Evolutionary conservation across 208 protist genomes (phyloP).

Genomic region (Leishmania aethiopica): DNA sequence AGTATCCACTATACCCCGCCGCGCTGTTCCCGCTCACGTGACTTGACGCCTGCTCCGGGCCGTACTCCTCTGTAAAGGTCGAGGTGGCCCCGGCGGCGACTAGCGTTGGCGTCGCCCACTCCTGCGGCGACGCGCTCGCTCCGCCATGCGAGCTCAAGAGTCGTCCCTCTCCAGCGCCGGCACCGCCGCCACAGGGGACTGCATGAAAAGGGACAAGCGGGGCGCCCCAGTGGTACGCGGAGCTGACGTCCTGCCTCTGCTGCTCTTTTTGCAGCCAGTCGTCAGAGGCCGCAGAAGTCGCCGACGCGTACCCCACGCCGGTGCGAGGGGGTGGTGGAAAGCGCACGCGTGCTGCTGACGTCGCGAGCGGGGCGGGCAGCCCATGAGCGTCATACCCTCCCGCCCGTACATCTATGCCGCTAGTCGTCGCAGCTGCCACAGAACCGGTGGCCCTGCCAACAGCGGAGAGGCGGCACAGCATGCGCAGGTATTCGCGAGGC

Average conservation of each 20-base stretch:
- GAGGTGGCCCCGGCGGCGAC: not conserved
- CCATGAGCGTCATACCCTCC: not conserved
- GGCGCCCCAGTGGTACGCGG: slow-evolving; percentile 13
- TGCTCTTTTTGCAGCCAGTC: not conserved
- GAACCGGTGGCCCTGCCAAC: not conserved
- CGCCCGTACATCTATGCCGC: not conserved
- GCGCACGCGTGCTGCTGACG: not conserved
- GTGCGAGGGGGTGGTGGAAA: not conserved
- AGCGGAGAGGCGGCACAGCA: slow-evolving; percentile 23
- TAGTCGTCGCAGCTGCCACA: not conserved
- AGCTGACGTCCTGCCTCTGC: not conserved
- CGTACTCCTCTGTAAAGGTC: slow-evolving; percentile 7
- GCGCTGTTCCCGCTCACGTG: slow-evolving; percentile 3
- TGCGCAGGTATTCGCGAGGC: slow-evolving; percentile 29
- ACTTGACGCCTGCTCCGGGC: not conserved
- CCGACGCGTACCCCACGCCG: not conserved
- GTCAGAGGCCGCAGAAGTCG: not conserved
- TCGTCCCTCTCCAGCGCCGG: not conserved
- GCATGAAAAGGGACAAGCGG: slow-evolving; percentile 27
- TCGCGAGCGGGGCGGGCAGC: not conserved
- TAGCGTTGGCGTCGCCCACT: slow-evolving; percentile 13
- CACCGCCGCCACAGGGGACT: slow-evolving; percentile 2
- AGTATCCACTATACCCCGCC: not conserved
- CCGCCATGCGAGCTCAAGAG: not conserved
- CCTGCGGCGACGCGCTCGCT: not conserved